Evolutionary conservation across 1,284 basidiomycete species (phyloP).

Genomic region (Ceratobasidium sp.): DNA sequence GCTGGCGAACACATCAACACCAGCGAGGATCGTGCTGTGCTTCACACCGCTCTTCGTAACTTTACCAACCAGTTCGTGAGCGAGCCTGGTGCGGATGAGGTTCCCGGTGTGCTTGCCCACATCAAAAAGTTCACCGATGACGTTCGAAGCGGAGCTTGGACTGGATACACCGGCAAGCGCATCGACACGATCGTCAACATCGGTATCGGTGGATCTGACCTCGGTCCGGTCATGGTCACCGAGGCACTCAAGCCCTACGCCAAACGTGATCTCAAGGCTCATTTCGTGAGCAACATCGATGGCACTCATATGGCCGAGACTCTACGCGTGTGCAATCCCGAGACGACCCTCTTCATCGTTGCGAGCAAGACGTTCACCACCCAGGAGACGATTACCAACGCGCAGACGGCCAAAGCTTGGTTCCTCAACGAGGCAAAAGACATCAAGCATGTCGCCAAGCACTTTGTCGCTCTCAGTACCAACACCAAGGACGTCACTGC

Average conservation of each 20-base stretch:
- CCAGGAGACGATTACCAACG: slow-evolving; percentile 99
- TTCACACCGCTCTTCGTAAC: slow-evolving; percentile 94
- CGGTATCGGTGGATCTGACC: slow-evolving; percentile 97
- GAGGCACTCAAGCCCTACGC: slow-evolving; percentile 95
- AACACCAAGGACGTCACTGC: slow-evolving; percentile 93
- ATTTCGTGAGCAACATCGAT: slow-evolving; percentile 98
- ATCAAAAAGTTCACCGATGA: slow-evolving; percentile 90
- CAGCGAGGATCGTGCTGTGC: slow-evolving; percentile 94
- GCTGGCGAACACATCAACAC: slow-evolving; percentile 97
- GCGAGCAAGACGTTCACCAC: slow-evolving; percentile 99
- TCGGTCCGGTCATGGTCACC: slow-evolving; percentile 98
- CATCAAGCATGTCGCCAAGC: slow-evolving; percentile 94
- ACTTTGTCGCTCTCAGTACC: slow-evolving; percentile 97
- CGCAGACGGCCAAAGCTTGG: slow-evolving; percentile 92
- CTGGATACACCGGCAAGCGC: slow-evolving; percentile 95
- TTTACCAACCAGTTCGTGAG: slow-evolving; percentile 73
- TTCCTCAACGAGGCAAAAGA: slow-evolving; percentile 87
- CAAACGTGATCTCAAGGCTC: slow-evolving; percentile 84
- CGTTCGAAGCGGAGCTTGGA: slow-evolving; percentile 88
- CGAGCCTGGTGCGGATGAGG: slow-evolving; percentile 85
- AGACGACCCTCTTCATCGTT: slow-evolving; percentile 96
- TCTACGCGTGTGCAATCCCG: slow-evolving; percentile 81
- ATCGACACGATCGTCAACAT: slow-evolving; percentile 98
- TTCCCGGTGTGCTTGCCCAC: slow-evolving; percentile 84
- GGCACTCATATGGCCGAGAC: slow-evolving; percentile 97